Evolutionary conservation across 305 asterid species (phyloP).

Genomic region (Plantago rigida): DNA sequence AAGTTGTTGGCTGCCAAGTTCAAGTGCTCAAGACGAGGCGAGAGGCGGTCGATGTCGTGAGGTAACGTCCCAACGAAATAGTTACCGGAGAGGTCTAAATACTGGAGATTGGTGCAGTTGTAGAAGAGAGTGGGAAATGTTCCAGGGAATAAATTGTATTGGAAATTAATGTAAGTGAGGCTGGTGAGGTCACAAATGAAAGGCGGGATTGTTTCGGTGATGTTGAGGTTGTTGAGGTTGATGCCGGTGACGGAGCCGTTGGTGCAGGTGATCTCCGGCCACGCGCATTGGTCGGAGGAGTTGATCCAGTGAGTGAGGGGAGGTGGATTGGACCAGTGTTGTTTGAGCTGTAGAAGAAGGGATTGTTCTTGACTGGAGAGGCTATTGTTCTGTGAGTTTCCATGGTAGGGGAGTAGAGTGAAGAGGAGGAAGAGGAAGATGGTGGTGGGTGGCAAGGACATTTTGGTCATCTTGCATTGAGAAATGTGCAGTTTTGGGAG

Average conservation of each 20-base stretch:
- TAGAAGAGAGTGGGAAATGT: slow-evolving; percentile 49
- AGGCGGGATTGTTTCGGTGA: slow-evolving; percentile 48
- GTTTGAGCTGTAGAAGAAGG: slow-evolving; percentile 48
- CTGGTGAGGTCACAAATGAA: slow-evolving; percentile 57
- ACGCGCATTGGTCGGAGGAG: slow-evolving; percentile 51
- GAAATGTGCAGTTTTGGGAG: neutral
- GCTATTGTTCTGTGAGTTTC: slow-evolving; percentile 31
- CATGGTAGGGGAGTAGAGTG: slow-evolving; percentile 37
- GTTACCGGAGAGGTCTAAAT: slow-evolving; percentile 58
- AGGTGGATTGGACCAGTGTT: slow-evolving; percentile 49
- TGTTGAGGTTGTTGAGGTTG: slow-evolving; percentile 21
- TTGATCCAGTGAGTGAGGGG: slow-evolving; percentile 51
- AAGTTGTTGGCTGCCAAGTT: slow-evolving; percentile 44
- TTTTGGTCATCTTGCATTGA: slow-evolving; percentile 31
- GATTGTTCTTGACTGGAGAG: slow-evolving; percentile 33
- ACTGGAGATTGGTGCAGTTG: slow-evolving; percentile 50
- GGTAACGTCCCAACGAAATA: slow-evolving; percentile 45
- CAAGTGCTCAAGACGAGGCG: slow-evolving; percentile 36
- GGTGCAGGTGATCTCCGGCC: slow-evolving; percentile 71
- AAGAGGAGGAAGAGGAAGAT: slow-evolving; percentile 26
- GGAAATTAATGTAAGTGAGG: slow-evolving; percentile 46
- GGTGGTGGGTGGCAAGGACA: neutral
- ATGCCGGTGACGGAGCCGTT: slow-evolving; percentile 39
- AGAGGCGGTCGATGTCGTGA: slow-evolving; percentile 37
- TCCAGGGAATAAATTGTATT: slow-evolving; percentile 42